Evolutionary conservation across 202 grass and related monocot species (phyloP).

Genomic region (Brachypodium distachyon): DNA sequence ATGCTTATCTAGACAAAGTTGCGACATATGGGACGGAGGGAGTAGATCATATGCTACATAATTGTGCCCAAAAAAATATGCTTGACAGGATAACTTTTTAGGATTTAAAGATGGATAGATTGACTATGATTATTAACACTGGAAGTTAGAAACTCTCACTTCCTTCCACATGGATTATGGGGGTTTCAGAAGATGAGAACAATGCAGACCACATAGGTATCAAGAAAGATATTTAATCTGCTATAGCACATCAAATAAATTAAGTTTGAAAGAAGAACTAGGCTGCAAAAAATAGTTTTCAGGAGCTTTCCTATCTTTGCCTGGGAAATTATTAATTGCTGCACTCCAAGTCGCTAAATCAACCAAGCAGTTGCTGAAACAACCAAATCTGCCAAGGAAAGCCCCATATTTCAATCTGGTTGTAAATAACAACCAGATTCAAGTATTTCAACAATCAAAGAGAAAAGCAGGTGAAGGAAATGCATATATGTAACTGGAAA

Average conservation of each 20-base stretch:
- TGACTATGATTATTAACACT: background rate
- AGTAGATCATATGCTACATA: too few relatives aligned
- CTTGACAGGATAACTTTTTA: too few relatives aligned
- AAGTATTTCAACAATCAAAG: conserved; percentile 1
- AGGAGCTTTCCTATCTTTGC: background rate
- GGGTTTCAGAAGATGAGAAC: background rate
- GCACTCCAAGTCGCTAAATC: background rate
- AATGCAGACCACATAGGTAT: background rate
- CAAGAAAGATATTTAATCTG: background rate
- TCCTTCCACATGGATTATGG: background rate
- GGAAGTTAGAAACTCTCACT: background rate
- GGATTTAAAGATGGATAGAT: too few relatives aligned
- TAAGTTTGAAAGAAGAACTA: background rate
- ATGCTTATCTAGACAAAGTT: too few relatives aligned
- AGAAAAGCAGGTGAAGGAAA: background rate
- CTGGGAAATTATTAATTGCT: conserved; percentile 14
- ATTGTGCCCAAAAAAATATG: too few relatives aligned
- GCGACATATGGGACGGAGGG: too few relatives aligned
- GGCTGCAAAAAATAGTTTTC: background rate
- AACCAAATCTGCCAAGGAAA: background rate
- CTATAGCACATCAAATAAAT: background rate
- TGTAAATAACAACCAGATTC: conserved; percentile 1
- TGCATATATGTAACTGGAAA: background rate
- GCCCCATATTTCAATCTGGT: background rate
- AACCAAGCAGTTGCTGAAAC: conserved; percentile 7